Evolutionary conservation across 169 alveolate genomes (phyloP), one percentile per base, ranked within the genome.

Genomic region (Eimeria necatrix): DNA sequence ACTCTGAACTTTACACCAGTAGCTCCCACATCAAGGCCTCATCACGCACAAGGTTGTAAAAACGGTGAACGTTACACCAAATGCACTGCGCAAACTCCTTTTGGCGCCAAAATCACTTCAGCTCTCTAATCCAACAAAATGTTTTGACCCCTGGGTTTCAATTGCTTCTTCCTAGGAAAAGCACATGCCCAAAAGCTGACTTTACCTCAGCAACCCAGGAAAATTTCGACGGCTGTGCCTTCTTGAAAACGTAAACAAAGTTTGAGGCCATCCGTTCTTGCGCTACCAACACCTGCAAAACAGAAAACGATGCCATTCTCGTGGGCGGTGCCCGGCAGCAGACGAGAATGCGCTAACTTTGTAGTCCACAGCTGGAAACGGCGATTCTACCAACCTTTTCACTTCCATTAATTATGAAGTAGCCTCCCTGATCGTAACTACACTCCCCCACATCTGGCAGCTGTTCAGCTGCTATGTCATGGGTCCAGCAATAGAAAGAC

Each of bases 261-360:
- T 99, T 99, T 91, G 98, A 98, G 16, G 99, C 99, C 99, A 99
- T 99, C 95, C 99, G 98, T 94, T 99, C 99, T 96, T 99, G 99
- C 4, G 99, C 99, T 12, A 99, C 99, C 60, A 99, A 96, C 87
- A 87, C 93, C 93, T 87, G 64, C 26, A 59, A n/a, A 32, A 32
- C 41, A 32, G 70, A 59, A 59, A 59, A 3, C 7, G 24, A 59
- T 32, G 41, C 41, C 41, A 32, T 32, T 32, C 41, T 32, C 41
- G 41, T 32, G 41, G 41, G 41, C 41, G 41, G 3, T 59, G 70
- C 70, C 6, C 7, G 16, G n/a, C 16, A 10, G 70, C 16, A 59
- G n/a, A n/a, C 70, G 12, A 16, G 16, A 59, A 6, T 9, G 6
- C 70, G 24, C 70, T 59, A 59, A 59, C 70, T 16, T 4, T 3